phyloP scores from a whole-genome alignment of 352 stramenopile species.

The Phytophthora boehmeriae region DNA sequence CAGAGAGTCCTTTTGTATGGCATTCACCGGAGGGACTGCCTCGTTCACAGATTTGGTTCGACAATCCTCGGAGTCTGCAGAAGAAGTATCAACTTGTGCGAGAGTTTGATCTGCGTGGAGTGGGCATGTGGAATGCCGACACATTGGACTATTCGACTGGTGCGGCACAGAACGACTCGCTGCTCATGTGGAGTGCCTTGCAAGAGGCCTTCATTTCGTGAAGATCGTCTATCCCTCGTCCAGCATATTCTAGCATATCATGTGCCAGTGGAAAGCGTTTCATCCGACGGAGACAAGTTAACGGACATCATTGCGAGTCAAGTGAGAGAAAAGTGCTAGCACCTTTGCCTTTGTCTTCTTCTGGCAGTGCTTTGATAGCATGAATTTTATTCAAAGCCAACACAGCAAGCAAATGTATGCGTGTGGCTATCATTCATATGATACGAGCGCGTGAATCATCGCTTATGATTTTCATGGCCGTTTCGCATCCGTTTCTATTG shows the following conservation, averaged over 20 bases:
- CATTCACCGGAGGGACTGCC: slow-evolving; percentile 13
- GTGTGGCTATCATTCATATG: too few species aligned
- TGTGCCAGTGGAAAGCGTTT: neutral
- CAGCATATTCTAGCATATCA: neutral
- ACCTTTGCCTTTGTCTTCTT: too few species aligned
- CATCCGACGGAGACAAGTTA: neutral
- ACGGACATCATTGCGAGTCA: neutral
- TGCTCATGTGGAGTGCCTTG: slow-evolving; percentile 62
- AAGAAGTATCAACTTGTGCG: slow-evolving; percentile 64
- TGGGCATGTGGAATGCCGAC: slow-evolving; percentile 87
- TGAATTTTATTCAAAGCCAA: too few species aligned
- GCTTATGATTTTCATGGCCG: too few species aligned
- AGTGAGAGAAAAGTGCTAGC: too few species aligned
- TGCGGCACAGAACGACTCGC: slow-evolving; percentile 37
- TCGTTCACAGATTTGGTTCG: slow-evolving; percentile 74
- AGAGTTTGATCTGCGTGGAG: slow-evolving; percentile 54
- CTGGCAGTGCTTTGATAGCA: too few species aligned
- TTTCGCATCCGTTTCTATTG: neutral
- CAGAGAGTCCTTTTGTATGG: slow-evolving; percentile 61
- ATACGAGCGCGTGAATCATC: too few species aligned
- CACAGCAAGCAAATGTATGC: too few species aligned
- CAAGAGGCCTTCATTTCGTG: slow-evolving; percentile 29
- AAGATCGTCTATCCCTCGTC: neutral
- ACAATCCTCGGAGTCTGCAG: slow-evolving; percentile 62
- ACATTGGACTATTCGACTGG: slow-evolving; percentile 59